Conservation (phyloP, 2,329 filamentous ascomycete species). For the Helminthosporium solani region DNA sequence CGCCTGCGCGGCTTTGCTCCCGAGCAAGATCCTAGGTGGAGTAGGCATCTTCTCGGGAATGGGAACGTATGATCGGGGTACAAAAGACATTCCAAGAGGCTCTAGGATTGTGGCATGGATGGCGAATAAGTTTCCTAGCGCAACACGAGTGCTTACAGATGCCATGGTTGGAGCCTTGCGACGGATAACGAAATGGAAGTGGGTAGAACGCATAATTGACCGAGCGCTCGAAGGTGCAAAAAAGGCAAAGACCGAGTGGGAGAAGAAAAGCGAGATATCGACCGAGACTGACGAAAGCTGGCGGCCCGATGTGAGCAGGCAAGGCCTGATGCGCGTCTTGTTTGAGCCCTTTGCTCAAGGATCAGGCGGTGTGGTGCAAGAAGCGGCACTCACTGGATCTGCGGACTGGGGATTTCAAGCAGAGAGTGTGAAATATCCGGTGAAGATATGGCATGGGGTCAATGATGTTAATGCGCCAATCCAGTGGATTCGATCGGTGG, state of each 20-base stretch:
- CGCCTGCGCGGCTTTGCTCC: not conserved
- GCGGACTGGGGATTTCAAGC: slow-evolving; percentile 1
- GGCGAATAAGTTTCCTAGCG: not conserved
- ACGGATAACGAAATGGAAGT: not conserved
- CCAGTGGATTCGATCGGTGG: slow-evolving; percentile 3
- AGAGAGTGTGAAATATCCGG: slow-evolving; percentile 1
- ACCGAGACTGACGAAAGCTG: not conserved
- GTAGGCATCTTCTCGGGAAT: slow-evolving; percentile 3
- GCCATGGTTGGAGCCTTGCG: not conserved
- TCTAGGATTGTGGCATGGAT: not conserved
- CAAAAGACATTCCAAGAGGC: not conserved
- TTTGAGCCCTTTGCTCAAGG: slow-evolving; percentile 2
- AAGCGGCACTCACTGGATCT: slow-evolving; percentile 1
- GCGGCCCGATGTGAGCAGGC: not conserved
- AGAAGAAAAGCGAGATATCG: not conserved
- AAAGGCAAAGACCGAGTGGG: slow-evolving; percentile 1
- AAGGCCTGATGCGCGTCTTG: not conserved
- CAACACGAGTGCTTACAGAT: not conserved
- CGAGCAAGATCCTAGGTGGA: not conserved
- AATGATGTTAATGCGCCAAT: slow-evolving; percentile 4
- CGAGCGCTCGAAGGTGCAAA: not conserved
- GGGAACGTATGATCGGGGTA: slow-evolving; percentile 4
- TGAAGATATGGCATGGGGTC: slow-evolving; percentile 5
- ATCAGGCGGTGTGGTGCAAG: slow-evolving; percentile 1
- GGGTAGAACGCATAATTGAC: not conserved